These are phyloP conservation scores for Tulasnella sp. DNA, from an alignment of 768 basidiomycete genomes.

Conservation along the genomic window DNA sequence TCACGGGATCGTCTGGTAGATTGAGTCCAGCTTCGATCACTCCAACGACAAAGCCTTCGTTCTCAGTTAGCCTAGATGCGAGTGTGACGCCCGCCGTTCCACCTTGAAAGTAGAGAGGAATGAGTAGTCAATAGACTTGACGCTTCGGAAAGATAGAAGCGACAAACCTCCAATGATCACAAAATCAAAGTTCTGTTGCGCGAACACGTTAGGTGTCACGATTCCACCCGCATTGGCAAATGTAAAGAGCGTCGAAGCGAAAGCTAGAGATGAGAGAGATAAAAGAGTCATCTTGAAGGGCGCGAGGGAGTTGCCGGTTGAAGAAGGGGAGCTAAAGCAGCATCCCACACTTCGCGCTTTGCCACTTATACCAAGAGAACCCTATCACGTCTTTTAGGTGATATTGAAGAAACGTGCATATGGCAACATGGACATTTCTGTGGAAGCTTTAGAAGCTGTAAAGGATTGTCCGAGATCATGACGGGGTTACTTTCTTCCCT, in stretches of 20 bases:
- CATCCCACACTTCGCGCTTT: too few species aligned
- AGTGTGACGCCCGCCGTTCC: conserved; percentile 10
- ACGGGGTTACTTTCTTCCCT: too few species aligned
- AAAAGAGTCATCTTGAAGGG: too few species aligned
- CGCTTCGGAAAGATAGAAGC: neutral
- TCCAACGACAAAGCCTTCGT: neutral
- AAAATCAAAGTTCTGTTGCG: neutral
- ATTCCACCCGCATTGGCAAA: neutral
- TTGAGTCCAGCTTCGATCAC: conserved; percentile 11
- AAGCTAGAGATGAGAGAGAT: neutral
- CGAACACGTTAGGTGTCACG: conserved; percentile 3
- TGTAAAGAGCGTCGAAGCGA: neutral
- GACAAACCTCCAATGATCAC: conserved; percentile 10
- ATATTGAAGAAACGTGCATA: too few species aligned
- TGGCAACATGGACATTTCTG: too few species aligned
- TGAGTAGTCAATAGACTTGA: neutral
- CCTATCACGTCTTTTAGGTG: too few species aligned
- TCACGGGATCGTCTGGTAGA: conserved; percentile 10
- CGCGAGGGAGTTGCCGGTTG: neutral
- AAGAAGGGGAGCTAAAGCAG: too few species aligned
- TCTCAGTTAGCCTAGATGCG: conserved; percentile 6
- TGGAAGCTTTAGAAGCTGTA: too few species aligned
- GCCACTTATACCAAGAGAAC: too few species aligned
- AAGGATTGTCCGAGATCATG: too few species aligned
- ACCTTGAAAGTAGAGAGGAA: neutral